Base-by-base conservation (phyloP, 371 early-diverging fungal species). In the Haplosporangium sp. region DNA sequence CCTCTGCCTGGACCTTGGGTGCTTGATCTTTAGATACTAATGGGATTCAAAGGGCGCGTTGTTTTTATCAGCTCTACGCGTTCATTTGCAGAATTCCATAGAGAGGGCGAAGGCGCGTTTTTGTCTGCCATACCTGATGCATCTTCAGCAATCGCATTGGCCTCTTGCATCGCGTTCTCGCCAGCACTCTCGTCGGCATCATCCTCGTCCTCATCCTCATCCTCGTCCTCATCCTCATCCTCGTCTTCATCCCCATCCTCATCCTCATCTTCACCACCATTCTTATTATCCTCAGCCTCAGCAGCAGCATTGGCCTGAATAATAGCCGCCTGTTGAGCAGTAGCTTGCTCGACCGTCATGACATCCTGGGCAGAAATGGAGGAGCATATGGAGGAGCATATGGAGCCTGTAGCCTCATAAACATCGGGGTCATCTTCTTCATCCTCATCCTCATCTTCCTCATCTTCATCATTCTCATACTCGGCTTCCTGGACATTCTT, bases 271-370 rank as follows among this genome's bases (percentile, higher is more conserved):
- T 23, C 46, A 1, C 37, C 6, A 6, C 41, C 47, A 6, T 55
- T 42, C 1, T 18, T 56, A 1, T 47, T 48, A 21, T 64, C 57
- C 8, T 20, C 56, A 2, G 53, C 53, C 5, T 40, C 55, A 14
- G 45, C 64, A 40, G 37, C 13, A 14, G 66, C 66, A 43, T 65
- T 58, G 16, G 59, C 66, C 38, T 58, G 5, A 1, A n/a, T 23
- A 29, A 65, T 65, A 1, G 66, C 59, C 38, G 58, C 36, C 21
- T 65, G 66, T 36, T 58, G 66, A 1, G 66, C 59, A 14, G 57
- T 9, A 8, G 66, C 66, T 21, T 65, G 29, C 45, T 65, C 59
- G 20, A 20, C 45, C 1, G 66, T 58, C 66, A 65, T 18, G 16
- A 53, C 13, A 45, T 47, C 51, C 16, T 52, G 43, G 18, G 50